Evolutionary conservation across 2,329 filamentous ascomycete species (phyloP).

Genomic region (Colletotrichum spinosum): DNA sequence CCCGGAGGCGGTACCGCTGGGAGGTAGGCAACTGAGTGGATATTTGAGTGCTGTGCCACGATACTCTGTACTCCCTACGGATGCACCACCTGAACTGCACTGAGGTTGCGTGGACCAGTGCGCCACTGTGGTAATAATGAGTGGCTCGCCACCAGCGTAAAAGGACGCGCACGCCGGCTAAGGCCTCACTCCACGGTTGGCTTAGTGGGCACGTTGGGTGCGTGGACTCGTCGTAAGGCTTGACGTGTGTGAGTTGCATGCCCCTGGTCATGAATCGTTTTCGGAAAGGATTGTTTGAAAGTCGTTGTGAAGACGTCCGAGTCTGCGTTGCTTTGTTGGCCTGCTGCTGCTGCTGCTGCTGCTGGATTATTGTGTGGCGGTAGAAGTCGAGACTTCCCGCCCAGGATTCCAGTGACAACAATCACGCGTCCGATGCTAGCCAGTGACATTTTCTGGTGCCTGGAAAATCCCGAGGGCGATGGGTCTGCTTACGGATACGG

Average conservation of each 20-base stretch:
- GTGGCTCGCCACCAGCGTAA: constrained; percentile 22
- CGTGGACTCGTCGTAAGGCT: constrained; percentile 27
- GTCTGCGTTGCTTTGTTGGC: neutral
- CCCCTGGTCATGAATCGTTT: constrained; percentile 14
- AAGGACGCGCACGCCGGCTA: constrained; percentile 27
- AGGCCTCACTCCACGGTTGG: constrained; percentile 14
- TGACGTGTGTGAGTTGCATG: constrained; percentile 22
- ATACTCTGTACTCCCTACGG: neutral
- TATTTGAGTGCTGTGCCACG: constrained; percentile 17
- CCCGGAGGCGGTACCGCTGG: constrained; percentile 17
- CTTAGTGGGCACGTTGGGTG: constrained; percentile 14
- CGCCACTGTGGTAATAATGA: neutral
- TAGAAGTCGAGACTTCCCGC: neutral
- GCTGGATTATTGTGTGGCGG: no score
- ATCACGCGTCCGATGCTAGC: constrained; percentile 5
- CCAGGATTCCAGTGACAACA: neutral
- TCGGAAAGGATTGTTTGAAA: constrained; percentile 16
- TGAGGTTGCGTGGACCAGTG: no score
- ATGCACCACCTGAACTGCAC: no score
- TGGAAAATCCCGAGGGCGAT: neutral
- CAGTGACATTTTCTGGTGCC: constrained; percentile 14
- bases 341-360: no score
- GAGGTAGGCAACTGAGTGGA: neutral
- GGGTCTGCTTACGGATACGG: constrained; percentile 2
- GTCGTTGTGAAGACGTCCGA: constrained; percentile 7